Evolutionary conservation across 306 rosid species (phyloP).

Genomic region (Fagus crenata): DNA sequence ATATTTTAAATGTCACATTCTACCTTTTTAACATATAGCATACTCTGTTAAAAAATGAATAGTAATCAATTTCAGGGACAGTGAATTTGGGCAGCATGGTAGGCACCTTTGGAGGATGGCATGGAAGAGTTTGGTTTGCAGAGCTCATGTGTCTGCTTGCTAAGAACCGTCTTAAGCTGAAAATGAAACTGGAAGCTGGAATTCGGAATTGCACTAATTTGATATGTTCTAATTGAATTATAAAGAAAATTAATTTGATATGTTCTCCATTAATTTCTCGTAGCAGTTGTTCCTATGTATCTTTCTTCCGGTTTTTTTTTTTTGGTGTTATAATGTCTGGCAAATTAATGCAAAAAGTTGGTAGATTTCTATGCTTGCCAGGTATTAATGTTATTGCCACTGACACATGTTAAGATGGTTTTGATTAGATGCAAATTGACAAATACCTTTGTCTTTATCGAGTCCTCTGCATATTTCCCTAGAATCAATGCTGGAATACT

Average conservation of each 20-base stretch:
- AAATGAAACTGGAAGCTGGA: not conserved
- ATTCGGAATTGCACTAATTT: conserved; percentile 16
- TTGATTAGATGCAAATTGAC: too few species aligned
- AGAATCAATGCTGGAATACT: too few species aligned
- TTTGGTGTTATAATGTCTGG: not conserved
- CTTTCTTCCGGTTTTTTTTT: not conserved
- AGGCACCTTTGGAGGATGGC: conserved; percentile 4
- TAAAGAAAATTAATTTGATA: not conserved
- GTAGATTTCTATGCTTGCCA: not conserved
- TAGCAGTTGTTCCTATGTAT: not conserved
- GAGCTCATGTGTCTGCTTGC: conserved; percentile 14
- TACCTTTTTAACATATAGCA: conserved; percentile 10
- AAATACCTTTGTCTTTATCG: too few species aligned
- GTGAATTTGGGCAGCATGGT: conserved; percentile 26
- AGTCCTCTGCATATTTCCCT: too few species aligned
- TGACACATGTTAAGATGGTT: not conserved
- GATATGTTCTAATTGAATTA: not conserved
- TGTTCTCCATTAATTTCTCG: conserved; percentile 6
- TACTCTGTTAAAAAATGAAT: not conserved
- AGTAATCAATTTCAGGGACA: conserved; percentile 34
- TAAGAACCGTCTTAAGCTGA: not conserved
- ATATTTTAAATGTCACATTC: not conserved
- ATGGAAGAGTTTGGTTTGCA: conserved; percentile 3
- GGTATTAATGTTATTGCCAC: not conserved
- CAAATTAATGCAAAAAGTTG: not conserved